These are phyloP conservation scores for Amanita pseudoporphyria DNA, from an alignment of 768 basidiomycete genomes.

Conservation along the genomic window DNA sequence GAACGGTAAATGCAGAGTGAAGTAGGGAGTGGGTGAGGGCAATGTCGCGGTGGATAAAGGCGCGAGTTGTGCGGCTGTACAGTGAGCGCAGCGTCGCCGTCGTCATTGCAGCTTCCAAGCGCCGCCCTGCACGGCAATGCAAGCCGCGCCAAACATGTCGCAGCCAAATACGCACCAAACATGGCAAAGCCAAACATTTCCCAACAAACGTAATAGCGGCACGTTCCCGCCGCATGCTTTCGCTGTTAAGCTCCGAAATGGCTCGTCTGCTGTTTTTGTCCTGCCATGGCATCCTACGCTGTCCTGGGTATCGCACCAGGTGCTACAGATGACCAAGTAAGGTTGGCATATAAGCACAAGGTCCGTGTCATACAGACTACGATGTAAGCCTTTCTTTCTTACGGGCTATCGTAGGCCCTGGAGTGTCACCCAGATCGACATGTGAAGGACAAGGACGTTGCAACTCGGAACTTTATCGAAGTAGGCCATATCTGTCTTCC, in stretches of 20 bases:
- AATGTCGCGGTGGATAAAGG: constrained; percentile 70
- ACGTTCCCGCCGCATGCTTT: constrained; percentile 5
- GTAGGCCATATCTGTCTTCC: constrained; percentile 8
- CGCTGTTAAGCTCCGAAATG: constrained; percentile 5
- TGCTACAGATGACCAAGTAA: constrained; percentile 5
- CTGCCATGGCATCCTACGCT: constrained; percentile 1
- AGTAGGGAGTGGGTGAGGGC: constrained; percentile 57
- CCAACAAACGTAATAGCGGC: constrained; percentile 1
- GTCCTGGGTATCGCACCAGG: constrained; percentile 2
- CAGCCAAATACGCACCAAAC: background rate
- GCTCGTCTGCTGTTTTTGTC: background rate
- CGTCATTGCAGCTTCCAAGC: constrained; percentile 15
- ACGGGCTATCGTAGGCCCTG: constrained; percentile 29
- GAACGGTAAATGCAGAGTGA: constrained; percentile 55
- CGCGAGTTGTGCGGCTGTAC: constrained; percentile 68
- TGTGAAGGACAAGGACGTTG: constrained; percentile 13
- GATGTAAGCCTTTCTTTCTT: background rate
- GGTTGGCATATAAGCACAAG: constrained; percentile 6
- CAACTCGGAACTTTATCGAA: constrained; percentile 17
- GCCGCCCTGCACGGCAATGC: background rate
- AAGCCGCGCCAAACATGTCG: background rate
- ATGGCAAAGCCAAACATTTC: background rate
- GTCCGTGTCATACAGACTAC: background rate
- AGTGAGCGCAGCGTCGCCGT: constrained; percentile 54
- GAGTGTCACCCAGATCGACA: constrained; percentile 32